Conservation (phyloP, 2,329 filamentous ascomycete genomes). For the Sporothrix luriei region DNA sequence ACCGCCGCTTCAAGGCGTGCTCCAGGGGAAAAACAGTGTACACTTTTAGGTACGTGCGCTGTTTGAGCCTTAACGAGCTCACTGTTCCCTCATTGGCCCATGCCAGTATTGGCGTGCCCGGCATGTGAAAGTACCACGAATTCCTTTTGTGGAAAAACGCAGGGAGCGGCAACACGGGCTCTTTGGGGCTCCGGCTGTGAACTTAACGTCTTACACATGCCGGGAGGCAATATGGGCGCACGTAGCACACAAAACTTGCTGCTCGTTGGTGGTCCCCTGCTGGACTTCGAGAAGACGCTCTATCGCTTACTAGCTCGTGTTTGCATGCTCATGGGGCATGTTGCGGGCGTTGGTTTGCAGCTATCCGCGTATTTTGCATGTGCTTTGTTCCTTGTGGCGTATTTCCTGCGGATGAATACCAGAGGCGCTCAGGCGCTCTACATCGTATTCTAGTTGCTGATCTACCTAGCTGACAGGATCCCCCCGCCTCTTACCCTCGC, state of each 20-base stretch:
- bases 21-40: neutral
- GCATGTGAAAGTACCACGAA: constrained; percentile 26
- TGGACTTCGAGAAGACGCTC: neutral
- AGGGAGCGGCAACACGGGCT: constrained; percentile 18
- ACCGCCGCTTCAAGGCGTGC: neutral
- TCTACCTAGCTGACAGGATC: constrained; percentile 10
- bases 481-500: neutral
- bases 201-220: no score
- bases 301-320: constrained; percentile 20
- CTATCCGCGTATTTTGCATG: constrained; percentile 14
- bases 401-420: constrained; percentile 12
- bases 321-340: constrained; percentile 5
- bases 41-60: neutral
- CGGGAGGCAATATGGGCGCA: no score
- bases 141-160: constrained; percentile 7
- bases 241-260: no score
- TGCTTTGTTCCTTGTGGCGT: constrained; percentile 19
- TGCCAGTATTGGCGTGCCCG: neutral
- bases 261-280: neutral
- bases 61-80: neutral
- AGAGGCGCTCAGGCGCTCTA: no score
- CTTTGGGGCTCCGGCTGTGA: neutral
- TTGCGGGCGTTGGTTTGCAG: neutral
- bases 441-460: no score
- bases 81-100: neutral